Evolutionary conservation across 495 filamentous ascomycete genomes (phyloP), one percentile per base, ranked within the genome.

Genomic region (Cudoniella acicularis): DNA sequence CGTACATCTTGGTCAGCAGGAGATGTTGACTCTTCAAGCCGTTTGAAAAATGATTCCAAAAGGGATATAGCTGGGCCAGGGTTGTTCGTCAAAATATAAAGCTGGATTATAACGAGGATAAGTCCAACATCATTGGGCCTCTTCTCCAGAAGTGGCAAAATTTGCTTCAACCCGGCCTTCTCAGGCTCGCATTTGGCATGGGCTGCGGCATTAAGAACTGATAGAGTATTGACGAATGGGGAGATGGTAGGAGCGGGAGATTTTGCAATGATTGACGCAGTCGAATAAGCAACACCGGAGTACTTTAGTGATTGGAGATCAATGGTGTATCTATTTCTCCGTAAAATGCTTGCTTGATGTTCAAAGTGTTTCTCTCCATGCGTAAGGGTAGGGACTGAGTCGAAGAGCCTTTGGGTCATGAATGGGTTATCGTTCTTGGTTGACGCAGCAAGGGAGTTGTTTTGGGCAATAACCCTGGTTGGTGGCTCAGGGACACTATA

Each of bases 81-180:
- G 68, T 96, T 96, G 26, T 87, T 83, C 40, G 76, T 79, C 45
- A 82, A 77, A 16, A 96, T 75, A 65, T 95, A 92, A 40, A 97
- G 82, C 68, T 98, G 92, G 6, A 93, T 82, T 17, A 91, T 83
- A 11, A 90, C 93, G 42, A 98, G 75, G 9, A 90, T 75, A 2
- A 98, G 77, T 8, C 94, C 95, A 25, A 97, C 74, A 66, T 99
- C 92, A 59, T 83, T 83, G 0, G 92, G 91, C 21, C 88, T 79
- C 54, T 83, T 83, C 60, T 90, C 87, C 10, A 96, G 75, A n/a
- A 93, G 68, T 0, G 88, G 82, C 1, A 91, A 73, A 18, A 96
- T 82, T 30, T 83, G 70, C 64, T 87, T 89, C n/a, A 96, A 71
- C 16, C 84, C 87, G 17, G 86, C 77, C 52, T 87, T 84, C 43